Conservation (phyloP, 2,329 filamentous ascomycete genomes). For the Apiospora phragmitis region DNA sequence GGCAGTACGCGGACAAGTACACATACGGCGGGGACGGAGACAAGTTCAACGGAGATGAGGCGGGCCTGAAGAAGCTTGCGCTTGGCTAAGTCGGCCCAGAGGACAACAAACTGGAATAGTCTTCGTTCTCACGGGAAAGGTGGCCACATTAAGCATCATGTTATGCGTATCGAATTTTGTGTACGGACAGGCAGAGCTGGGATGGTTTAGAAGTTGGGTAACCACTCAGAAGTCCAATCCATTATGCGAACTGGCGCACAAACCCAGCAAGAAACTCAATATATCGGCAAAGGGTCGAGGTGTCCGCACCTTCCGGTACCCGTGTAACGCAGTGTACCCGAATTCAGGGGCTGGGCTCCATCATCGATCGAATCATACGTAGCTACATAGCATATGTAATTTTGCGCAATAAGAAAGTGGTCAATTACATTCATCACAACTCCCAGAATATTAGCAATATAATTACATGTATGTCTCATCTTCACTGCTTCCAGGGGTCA, state of each 20-base stretch:
- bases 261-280: background rate
- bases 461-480: background rate
- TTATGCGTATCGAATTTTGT: background rate
- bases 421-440: background rate
- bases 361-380: background rate
- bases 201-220: background rate
- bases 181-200: background rate
- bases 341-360: background rate
- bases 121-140: background rate
- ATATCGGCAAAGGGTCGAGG: background rate
- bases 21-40: slow-evolving; percentile 54
- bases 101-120: background rate
- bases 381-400: too few species aligned
- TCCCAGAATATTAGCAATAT: background rate
- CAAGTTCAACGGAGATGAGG: slow-evolving; percentile 47
- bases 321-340: too few species aligned
- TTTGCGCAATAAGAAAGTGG: background rate
- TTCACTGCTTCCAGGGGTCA: background rate
- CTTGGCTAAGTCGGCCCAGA: slow-evolving; percentile 17
- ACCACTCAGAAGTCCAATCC: background rate
- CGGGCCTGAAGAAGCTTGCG: slow-evolving; percentile 23
- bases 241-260: background rate
- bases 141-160: background rate
- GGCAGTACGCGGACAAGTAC: slow-evolving; percentile 53
- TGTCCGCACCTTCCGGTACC: background rate